Percentiles rank a stretch among this genome's conserved stretches.
Conservation (phyloP, 768 basidiomycete genomes). For the Russula griseocarnosa region DNA sequence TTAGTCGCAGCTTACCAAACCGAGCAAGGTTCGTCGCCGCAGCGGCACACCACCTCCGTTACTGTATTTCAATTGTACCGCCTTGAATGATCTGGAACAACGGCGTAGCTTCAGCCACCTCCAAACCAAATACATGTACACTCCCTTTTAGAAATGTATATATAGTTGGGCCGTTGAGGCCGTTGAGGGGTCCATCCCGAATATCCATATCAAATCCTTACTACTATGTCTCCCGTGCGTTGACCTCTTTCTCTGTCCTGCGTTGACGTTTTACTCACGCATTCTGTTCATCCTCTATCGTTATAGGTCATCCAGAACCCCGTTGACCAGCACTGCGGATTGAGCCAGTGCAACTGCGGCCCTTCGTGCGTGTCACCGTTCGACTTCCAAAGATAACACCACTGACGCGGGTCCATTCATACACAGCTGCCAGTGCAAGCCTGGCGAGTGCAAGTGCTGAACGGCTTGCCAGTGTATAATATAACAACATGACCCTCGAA, state of each 20-base stretch:
- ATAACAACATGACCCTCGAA: neutral
- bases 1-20: no score
- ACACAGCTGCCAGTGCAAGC: constrained; percentile 3
- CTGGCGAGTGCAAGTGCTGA: constrained; percentile 15
- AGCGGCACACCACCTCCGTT: no score
- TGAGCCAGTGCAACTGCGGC: neutral
- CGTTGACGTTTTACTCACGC: neutral
- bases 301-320: neutral
- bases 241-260: neutral
- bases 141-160: neutral
- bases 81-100: no score
- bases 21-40: no score
- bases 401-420: neutral
- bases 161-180: neutral
- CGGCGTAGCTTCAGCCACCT: neutral
- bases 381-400: no score
- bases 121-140: constrained; percentile 1
- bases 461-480: no score
- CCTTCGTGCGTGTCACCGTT: neutral
- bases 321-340: constrained; percentile 4
- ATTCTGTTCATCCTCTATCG: neutral
- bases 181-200: no score
- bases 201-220: neutral
- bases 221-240: neutral
- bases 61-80: no score